Percentiles rank a stretch among this genome's conserved stretches.
phyloP scores from a whole-genome alignment of 768 basidiomycete genomes.

The Suillus lakei region DNA sequence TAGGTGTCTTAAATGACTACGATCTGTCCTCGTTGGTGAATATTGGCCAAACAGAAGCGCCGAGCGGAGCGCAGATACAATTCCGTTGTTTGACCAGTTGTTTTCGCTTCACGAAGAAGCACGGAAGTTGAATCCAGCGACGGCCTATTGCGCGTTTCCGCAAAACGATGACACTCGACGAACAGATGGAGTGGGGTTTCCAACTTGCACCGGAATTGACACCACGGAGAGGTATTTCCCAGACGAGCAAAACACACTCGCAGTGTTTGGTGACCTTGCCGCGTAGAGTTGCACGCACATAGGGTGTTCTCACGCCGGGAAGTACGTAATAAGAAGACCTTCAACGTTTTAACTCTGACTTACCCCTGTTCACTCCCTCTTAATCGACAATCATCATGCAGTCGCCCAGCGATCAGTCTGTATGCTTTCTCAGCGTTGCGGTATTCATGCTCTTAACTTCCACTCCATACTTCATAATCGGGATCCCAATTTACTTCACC shows the following conservation, averaged over 20 bases:
- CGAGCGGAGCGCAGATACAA: background rate
- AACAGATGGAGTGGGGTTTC: background rate
- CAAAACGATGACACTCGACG: background rate
- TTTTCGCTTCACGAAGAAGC: background rate
- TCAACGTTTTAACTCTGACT: too few species aligned
- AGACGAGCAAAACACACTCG: background rate
- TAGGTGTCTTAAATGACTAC: too few species aligned
- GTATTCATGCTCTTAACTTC: too few species aligned
- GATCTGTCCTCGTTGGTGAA: too few species aligned
- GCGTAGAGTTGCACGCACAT: constrained; percentile 25
- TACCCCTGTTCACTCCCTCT: too few species aligned
- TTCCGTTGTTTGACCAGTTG: background rate
- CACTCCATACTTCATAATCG: too few species aligned
- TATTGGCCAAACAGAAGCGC: too few species aligned
- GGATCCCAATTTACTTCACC: too few species aligned
- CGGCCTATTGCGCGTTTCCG: background rate
- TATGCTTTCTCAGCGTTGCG: too few species aligned
- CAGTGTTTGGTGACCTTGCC: constrained; percentile 28
- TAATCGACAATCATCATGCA: too few species aligned
- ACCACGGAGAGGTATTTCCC: background rate
- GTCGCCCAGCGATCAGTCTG: too few species aligned
- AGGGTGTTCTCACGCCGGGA: constrained; percentile 21
- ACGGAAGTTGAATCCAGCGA: background rate
- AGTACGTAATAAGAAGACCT: too few species aligned
- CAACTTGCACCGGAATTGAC: background rate